phyloP scores from a whole-genome alignment of 768 basidiomycete species.

The Chalciporus sphaerocephalus region DNA sequence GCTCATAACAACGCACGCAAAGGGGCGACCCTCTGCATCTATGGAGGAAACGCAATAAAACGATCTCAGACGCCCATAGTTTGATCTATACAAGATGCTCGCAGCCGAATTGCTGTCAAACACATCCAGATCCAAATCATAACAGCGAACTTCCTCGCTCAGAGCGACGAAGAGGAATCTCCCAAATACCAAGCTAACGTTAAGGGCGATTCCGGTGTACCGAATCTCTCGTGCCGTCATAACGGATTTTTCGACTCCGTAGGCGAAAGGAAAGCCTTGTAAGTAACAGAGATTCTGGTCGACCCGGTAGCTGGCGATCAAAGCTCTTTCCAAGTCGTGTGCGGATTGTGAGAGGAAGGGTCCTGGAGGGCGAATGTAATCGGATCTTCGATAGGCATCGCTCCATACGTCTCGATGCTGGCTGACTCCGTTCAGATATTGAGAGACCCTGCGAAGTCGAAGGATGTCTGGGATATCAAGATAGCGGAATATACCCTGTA shows the following conservation, averaged over 20 bases:
- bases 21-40: slow-evolving; percentile 12
- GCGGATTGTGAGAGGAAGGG: slow-evolving; percentile 14
- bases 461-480: slow-evolving; percentile 17
- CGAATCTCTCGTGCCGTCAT: slow-evolving; percentile 4
- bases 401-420: slow-evolving; percentile 14
- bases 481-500: slow-evolving; percentile 9
- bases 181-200: slow-evolving; percentile 12
- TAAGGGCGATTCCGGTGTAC: background rate
- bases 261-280: too few relatives aligned
- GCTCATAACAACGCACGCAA: slow-evolving; percentile 13
- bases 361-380: slow-evolving; percentile 16
- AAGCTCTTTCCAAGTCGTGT: slow-evolving; percentile 10
- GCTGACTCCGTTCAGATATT: slow-evolving; percentile 5
- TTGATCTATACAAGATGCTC: background rate
- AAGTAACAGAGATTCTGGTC: slow-evolving; percentile 3
- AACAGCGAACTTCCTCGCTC: slow-evolving; percentile 12
- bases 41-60: slow-evolving; percentile 7
- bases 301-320: slow-evolving; percentile 12
- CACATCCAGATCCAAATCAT: slow-evolving; percentile 9
- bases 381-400: slow-evolving; percentile 10
- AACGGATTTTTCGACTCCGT: background rate
- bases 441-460: slow-evolving; percentile 14
- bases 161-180: slow-evolving; percentile 15
- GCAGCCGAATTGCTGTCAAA: background rate
- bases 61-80: background rate